phyloP scores from a whole-genome alignment of 2,329 filamentous ascomycete genomes.

The Fusarium tricinctum region DNA sequence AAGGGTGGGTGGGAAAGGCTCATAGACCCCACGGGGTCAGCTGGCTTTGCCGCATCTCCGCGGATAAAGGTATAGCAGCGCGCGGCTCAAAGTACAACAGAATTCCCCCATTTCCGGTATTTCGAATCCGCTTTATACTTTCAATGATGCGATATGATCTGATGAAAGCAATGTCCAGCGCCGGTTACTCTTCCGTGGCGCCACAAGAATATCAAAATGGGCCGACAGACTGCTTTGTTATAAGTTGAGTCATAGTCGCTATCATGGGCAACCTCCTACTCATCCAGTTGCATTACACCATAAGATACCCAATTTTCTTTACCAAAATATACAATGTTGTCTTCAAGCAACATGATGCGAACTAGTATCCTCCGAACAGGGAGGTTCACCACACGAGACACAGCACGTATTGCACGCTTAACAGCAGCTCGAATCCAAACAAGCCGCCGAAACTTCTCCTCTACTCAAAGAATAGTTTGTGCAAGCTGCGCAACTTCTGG shows the following conservation, averaged over 20 bases:
- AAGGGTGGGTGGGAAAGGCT: conserved; percentile 1
- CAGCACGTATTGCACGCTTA: conserved; percentile 29
- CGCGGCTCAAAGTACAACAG: conserved; percentile 20
- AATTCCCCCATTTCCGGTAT: conserved; percentile 16
- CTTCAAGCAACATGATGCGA: conserved; percentile 39
- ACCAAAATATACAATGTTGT: conserved; percentile 15
- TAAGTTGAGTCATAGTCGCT: conserved; percentile 20
- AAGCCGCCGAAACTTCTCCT: conserved; percentile 34
- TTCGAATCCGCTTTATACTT: conserved; percentile 18
- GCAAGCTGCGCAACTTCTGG: conserved; percentile 25
- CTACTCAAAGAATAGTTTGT: conserved; percentile 34
- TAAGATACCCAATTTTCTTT: background rate
- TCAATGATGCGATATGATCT: conserved; percentile 21
- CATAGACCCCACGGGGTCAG: conserved; percentile 35
- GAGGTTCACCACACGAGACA: conserved; percentile 27
- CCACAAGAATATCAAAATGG: conserved; percentile 15
- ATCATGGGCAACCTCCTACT: background rate
- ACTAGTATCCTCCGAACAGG: conserved; percentile 31
- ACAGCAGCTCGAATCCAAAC: conserved; percentile 18
- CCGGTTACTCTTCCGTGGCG: conserved; percentile 1
- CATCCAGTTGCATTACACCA: background rate
- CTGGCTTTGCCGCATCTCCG: conserved; percentile 27
- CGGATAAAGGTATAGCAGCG: conserved; percentile 29
- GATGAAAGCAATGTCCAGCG: conserved; percentile 13
- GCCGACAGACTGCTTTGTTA: conserved; percentile 1